phyloP scores from a whole-genome alignment of 352 stramenopile species.

The Aphanomyces astaci region DNA sequence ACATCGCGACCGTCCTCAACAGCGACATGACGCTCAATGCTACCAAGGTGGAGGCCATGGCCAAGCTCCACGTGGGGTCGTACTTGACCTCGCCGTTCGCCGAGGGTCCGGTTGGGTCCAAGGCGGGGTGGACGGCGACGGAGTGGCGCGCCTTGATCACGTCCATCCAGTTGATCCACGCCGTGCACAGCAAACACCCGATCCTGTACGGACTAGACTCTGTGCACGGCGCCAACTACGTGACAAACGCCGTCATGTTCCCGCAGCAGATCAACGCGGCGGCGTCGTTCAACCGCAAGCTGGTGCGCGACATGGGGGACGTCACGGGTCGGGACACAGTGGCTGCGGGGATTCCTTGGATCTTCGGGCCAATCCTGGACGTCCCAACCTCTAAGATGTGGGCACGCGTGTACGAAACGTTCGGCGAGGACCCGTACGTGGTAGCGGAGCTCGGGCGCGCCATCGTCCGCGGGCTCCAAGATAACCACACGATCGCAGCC shows the following conservation, averaged over 20 bases:
- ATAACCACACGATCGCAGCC: constrained; percentile 46
- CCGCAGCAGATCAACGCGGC: constrained; percentile 70
- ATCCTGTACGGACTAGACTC: constrained; percentile 69
- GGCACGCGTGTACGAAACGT: constrained; percentile 86
- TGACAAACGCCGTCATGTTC: constrained; percentile 50
- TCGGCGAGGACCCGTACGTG: constrained; percentile 87
- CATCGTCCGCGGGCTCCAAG: constrained; percentile 79
- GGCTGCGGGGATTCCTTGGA: constrained; percentile 59
- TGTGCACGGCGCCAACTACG: constrained; percentile 64
- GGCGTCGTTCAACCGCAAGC: constrained; percentile 56
- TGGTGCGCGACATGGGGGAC: constrained; percentile 39
- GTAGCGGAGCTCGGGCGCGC: constrained; percentile 70
- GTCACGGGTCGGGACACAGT: constrained; percentile 52
- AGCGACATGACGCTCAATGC: constrained; percentile 38
- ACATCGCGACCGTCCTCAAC: constrained; percentile 51
- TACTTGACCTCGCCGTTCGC: constrained; percentile 51
- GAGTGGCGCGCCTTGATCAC: constrained; percentile 47
- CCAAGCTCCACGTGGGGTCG: constrained; percentile 53
- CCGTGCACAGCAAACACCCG: constrained; percentile 36
- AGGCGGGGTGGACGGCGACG: constrained; percentile 37
- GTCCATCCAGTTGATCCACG: constrained; percentile 45
- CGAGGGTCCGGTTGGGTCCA: constrained; percentile 26
- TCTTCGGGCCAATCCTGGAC: constrained; percentile 73
- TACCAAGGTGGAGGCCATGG: constrained; percentile 42
- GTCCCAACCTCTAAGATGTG: constrained; percentile 55